Evolutionary conservation across 345 rosid genomes (phyloP), one percentile per base, ranked within the genome.

Genomic region (Heritiera littoralis): DNA sequence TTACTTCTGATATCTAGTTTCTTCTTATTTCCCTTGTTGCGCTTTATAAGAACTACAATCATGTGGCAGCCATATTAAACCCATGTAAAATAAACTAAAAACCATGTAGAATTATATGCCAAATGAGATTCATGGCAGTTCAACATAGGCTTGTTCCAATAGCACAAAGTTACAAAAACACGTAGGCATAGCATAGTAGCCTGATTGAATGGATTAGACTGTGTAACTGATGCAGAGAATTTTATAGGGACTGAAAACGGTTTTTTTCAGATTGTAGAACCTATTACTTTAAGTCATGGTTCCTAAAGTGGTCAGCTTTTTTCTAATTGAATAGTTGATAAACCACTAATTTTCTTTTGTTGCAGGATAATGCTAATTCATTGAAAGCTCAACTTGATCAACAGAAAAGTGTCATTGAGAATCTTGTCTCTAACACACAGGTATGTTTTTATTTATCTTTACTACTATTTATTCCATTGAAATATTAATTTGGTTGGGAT

Each of bases 361-460:
- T 85, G 79, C 86, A 92, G 97, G 94, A 90, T 78, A 90, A 86
- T 80, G 92, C 91, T 45, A 84, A 56, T 80, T 9, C 89, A 79
- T 75, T 92, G 82, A 90, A 84, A 88, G 84, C 90, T 81, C 94
- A 90, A 79, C 90, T 83, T 32, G 94, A 90, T 80, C 97, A 92
- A 49, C 94, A 92, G 82, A 89, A 84, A 85, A 70, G 43, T 81
- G 91, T 90, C 73, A 92, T 89, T 56, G 89, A 90, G 7, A 92
- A 86, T 83, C 91, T 92, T 66, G 89, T 92, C 77, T 87, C 97
- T 38, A 92, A 92, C 84, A 92, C 97, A 45, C 86, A 86, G 97
- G 97, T 90, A 86, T 79, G 82, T 52, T 71, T 41, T 8, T 78
- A 52, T 52, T 46, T 55, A 7, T 56, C 32, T 60, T 2, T 20